These are phyloP conservation scores for Russula griseocarnosa DNA, from an alignment of 768 basidiomycete species.

Conservation along the genomic window DNA sequence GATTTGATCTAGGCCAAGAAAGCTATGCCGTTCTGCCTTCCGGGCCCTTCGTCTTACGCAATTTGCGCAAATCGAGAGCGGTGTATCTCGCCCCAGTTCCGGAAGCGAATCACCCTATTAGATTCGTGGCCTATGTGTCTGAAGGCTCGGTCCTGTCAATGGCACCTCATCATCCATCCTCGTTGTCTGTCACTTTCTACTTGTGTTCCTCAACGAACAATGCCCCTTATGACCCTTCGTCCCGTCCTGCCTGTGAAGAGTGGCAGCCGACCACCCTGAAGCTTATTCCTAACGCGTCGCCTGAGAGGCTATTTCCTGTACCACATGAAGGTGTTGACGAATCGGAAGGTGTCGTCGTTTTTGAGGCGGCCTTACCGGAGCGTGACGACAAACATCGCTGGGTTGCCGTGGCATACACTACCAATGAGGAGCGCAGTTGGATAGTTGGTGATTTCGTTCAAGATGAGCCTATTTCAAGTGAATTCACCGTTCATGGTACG, in stretches of 20 bases:
- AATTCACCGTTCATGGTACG: conserved; percentile 46
- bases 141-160: conserved; percentile 52
- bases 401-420: conserved; percentile 53
- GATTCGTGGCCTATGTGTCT: conserved; percentile 57
- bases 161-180: conserved; percentile 45
- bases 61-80: conserved; percentile 41
- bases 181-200: conserved; percentile 47
- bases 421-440: conserved; percentile 56
- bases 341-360: conserved; percentile 67
- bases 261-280: conserved; percentile 47
- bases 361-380: conserved; percentile 46
- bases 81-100: conserved; percentile 53
- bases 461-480: conserved; percentile 34
- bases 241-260: conserved; percentile 23
- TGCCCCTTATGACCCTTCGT: background rate
- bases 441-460: conserved; percentile 52
- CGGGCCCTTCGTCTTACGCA: conserved; percentile 41
- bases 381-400: conserved; percentile 34
- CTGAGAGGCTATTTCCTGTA: conserved; percentile 54
- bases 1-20: conserved; percentile 12
- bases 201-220: conserved; percentile 38
- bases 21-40: conserved; percentile 39
- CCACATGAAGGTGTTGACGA: conserved; percentile 69
- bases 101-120: conserved; percentile 27
- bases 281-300: conserved; percentile 59